Base-by-base conservation (phyloP, 257 asterid genomes). In the Linaria vulgaris region DNA sequence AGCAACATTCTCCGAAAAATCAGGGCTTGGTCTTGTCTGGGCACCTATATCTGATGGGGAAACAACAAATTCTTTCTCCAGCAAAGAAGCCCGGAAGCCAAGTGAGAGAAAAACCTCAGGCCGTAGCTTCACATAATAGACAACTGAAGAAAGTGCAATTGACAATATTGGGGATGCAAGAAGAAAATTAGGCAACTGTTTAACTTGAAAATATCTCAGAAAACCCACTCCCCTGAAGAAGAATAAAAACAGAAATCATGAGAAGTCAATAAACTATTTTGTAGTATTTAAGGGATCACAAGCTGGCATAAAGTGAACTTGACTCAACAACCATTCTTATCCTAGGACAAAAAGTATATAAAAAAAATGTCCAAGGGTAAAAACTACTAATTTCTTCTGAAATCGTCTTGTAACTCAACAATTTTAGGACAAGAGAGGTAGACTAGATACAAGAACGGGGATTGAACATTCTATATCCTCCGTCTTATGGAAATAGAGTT, bases 191-290 rank as follows among this genome's bases (percentile, higher is more conserved):
- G 99, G 97, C 64, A 89, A 71, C 82, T 92, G 99, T 69, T 83
- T 92, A 52, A 83, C 74, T 76, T 85, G 88, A 70, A 92, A 92
- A 74, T 92, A 92, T 80, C 74, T 83, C 61, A 92, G 81, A 79
- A 92, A 87, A 55, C 99, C 99, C 58, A 89, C 95, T 57, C 91
- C 95, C 99, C 99, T 92, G 87, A 73, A 77, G 41, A 43, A 69
- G 65, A n/a, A n/a, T n/a, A 51, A 64, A 41, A 58, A 58, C 54
- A 20, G 50, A 52, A 41, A 67, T 59, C 78, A 74, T 43, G 67
- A 46, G 68, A 59, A 49, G 20, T 23, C 47, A 38, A 16, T 43
- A 48, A 41, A 21, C 19, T 57, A n/a, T 41, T 37, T 27, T 45
- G 22, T 47, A 38, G 39, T 17, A 67, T 34, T 31, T 17, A 22